Evolutionary conservation across 441 rosid genomes (phyloP), one percentile per base, ranked within the genome.

Genomic region (Biscutella auriculata): DNA sequence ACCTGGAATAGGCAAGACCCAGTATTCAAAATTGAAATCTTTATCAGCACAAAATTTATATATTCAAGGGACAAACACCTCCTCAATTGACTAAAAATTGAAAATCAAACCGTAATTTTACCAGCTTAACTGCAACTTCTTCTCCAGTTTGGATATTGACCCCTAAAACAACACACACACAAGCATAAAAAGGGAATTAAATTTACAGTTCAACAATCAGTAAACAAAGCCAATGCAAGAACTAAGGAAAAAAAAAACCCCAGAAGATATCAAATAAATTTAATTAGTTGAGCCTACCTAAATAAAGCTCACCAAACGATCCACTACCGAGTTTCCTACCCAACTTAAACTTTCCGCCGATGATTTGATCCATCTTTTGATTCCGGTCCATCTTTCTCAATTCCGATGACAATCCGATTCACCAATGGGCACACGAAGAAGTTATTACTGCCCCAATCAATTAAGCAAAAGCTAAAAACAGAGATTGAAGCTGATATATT

Each of bases 251-350:
- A 19, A 8, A 27, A 13, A 33, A n/a, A 12, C 10, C n/a, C 6
- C n/a, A 8, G 11, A 40, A 40, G 19, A 39, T 13, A 4, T 8
- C 4, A 37, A 56, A 46, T 34, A 33, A 23, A 62, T 53, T 19
- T 37, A 53, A n/a, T n/a, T n/a, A n/a, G n/a, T n/a, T n/a, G n/a
- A n/a, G n/a, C n/a, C n/a, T 72, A 81, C 90, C 86, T 73, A 80
- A 68, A 74, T 74, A 82, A 61, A 82, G 77, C 59, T 82, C 82
- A 15, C 88, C 85, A 29, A 82, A 82, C 9, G 87, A 82, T 65
- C 87, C 87, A 67, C 84, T 79, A 49, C 87, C 88, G n/a, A 83
- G 79, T 79, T 81, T 83, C 56, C 87, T 79, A 40, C 90, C 90
- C 55, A 83, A 77, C 85, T 79, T 83, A 68, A 74, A 83, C 68